Evolutionary conservation across 192 early-diverging fungal species (phyloP).

Genomic region (Lobosporangium transversale): DNA sequence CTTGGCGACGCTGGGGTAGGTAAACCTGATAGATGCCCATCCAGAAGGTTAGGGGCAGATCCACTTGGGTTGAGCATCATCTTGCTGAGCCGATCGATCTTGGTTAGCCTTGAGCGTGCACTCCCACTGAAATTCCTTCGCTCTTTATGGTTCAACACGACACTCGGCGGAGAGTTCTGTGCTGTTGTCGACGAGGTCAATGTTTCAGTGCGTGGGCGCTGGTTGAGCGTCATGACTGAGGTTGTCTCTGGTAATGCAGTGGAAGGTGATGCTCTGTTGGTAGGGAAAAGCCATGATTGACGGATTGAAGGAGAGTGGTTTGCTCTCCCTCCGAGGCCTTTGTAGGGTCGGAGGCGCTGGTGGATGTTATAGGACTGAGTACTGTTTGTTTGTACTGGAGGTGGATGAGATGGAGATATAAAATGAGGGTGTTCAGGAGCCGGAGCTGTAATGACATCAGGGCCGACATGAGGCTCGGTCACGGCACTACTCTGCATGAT

Average conservation of each 20-base stretch:
- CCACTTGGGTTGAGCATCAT: conserved; percentile 32
- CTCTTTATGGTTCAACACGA: conserved; percentile 22
- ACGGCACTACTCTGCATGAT: background rate
- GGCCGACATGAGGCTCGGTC: no score
- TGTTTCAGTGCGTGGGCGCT: conserved; percentile 28
- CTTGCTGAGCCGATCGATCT: conserved; percentile 43
- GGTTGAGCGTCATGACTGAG: conserved; percentile 37
- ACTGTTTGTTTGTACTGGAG: conserved; percentile 24
- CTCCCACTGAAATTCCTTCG: conserved; percentile 40
- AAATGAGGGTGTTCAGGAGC: background rate
- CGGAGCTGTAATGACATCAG: background rate
- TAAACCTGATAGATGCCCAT: background rate
- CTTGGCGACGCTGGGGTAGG: conserved; percentile 14
- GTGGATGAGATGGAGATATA: conserved; percentile 29
- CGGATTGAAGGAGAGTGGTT: conserved; percentile 41
- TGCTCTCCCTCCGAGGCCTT: conserved; percentile 2
- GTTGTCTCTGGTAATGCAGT: conserved; percentile 38
- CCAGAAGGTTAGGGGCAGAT: conserved; percentile 8
- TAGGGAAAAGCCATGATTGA: conserved; percentile 51
- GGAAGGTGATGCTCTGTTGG: conserved; percentile 40
- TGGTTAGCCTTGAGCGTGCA: conserved; percentile 32
- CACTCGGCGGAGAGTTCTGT: conserved; percentile 16
- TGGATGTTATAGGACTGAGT: conserved; percentile 37
- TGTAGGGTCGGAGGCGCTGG: conserved; percentile 27
- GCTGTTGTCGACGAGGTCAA: conserved; percentile 7